These are phyloP conservation scores for Penicillium sumatraense DNA, from an alignment of 2,329 filamentous ascomycete genomes.

Conservation along the genomic window DNA sequence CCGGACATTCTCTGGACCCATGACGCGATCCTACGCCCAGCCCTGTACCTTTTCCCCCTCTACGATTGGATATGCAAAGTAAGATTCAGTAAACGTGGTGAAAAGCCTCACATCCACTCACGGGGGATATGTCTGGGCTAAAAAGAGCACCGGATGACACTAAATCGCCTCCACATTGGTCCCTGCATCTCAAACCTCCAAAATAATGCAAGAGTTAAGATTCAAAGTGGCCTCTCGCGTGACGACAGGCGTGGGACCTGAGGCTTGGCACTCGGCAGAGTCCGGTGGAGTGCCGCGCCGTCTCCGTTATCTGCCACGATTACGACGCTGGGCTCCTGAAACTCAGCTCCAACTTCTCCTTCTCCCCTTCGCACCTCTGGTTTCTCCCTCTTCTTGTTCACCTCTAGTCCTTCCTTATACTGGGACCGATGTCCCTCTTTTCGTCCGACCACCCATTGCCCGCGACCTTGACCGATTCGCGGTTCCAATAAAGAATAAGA, in stretches of 20 bases:
- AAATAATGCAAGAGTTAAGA: constrained; percentile 1
- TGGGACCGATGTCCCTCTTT: constrained; percentile 17
- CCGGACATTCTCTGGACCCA: not conserved
- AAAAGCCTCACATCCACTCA: not conserved
- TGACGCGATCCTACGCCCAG: constrained; percentile 4
- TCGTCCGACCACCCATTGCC: not conserved
- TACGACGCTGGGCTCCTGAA: constrained; percentile 22
- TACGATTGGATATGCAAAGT: not conserved
- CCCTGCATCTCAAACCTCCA: too few relatives aligned
- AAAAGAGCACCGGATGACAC: not conserved
- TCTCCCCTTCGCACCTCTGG: not conserved
- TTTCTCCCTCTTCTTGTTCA: not conserved
- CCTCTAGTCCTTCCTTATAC: constrained; percentile 14
- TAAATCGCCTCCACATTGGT: not conserved
- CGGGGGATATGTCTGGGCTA: not conserved
- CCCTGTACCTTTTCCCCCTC: not conserved
- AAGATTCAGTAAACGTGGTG: not conserved
- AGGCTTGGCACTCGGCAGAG: constrained; percentile 4
- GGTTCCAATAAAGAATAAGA: constrained; percentile 8
- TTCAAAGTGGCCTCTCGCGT: constrained; percentile 10
- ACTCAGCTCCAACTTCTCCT: constrained; percentile 4
- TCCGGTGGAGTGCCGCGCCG: constrained; percentile 9
- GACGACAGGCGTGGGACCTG: constrained; percentile 2
- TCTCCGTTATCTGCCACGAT: constrained; percentile 24
- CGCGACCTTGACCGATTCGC: constrained; percentile 6